Evolutionary conservation across 2,329 filamentous ascomycete genomes (phyloP), one percentile per base, ranked within the genome.

Genomic region (Pseudogymnoascus sp.): DNA sequence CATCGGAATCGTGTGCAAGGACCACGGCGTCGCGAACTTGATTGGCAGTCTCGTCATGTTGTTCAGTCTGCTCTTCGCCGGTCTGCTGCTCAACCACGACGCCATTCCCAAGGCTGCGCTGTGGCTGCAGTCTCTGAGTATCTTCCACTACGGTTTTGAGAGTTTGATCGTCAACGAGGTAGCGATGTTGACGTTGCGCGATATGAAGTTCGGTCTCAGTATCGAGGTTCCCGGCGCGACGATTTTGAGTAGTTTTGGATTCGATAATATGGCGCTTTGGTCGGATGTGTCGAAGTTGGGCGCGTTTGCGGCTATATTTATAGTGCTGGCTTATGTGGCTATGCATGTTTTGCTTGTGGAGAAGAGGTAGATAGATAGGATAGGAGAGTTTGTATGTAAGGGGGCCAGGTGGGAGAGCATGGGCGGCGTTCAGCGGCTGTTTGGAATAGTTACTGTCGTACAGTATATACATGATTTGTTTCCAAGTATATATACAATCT

Each of bases 121-220:
- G 66, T 99, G 95, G 95, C 77, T 99, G 61, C 95, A 99, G 79
- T 86, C 84, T 77, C 79, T 99, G 7, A 97, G 93, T 1, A 99
- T 99, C 67, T 99, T 99, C 83, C 95, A 99, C 74, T 99, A 96
- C 73, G 93, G 89, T 4, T 97, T 97, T 70, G 95, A 99, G 79
- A 90, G 91, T 1, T 83, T 99, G 12, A 96, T 97, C 67, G 95
- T 99, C 70, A 99, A 97, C 73, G 95, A 99, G 78, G 96, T 97
- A 57, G 87, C 91, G 26, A 91, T 91, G 71, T 80, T 99, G 47
- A 93, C 90, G 0, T 83, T 99, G 26, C 85, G 96, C 45, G 95
- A 99, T 74, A 88, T 95, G 75, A 96, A 97, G 76, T 97, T 96
- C 68, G 95, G 95, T 5, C 84, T 99, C 4, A 92, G 97, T 71